Conservation (phyloP, 1,284 basidiomycete genomes). For the Ustilago bromivora region DNA sequence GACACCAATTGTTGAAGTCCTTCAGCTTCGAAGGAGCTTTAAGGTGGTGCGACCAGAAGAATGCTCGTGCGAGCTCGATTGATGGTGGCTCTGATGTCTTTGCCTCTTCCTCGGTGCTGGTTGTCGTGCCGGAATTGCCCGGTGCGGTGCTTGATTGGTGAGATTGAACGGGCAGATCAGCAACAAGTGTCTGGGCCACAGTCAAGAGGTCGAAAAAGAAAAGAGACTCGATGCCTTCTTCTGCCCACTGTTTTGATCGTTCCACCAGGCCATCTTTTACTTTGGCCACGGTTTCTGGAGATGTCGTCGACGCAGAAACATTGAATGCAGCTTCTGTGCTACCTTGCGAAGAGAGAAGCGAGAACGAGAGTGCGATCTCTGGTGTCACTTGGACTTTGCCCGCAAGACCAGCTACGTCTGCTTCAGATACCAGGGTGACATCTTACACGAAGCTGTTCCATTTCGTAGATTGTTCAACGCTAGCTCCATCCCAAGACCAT, state of each 20-base stretch:
- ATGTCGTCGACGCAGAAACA: slow-evolving; percentile 29
- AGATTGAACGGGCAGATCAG: slow-evolving; percentile 9
- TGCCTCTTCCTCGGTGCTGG: neutral
- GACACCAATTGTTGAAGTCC: slow-evolving; percentile 54
- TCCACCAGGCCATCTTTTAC: slow-evolving; percentile 16
- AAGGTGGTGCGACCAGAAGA: slow-evolving; percentile 55
- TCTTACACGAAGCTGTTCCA: slow-evolving; percentile 21
- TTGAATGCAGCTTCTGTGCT: slow-evolving; percentile 21
- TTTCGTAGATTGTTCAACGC: neutral
- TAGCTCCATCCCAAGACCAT: slow-evolving; percentile 35
- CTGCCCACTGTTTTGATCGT: slow-evolving; percentile 19
- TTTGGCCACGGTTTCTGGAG: neutral
- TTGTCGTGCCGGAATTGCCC: neutral
- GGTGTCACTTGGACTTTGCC: slow-evolving; percentile 14
- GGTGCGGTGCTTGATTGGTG: neutral
- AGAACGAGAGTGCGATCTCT: slow-evolving; percentile 11
- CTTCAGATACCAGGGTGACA: neutral
- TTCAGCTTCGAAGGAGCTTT: slow-evolving; percentile 55
- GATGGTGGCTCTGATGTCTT: neutral
- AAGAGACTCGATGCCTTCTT: slow-evolving; percentile 39
- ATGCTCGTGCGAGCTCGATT: slow-evolving; percentile 31
- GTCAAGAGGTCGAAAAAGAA: slow-evolving; percentile 46
- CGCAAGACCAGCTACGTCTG: slow-evolving; percentile 10
- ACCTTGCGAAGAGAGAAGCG: slow-evolving; percentile 13
- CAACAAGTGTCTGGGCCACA: slow-evolving; percentile 28